These are phyloP conservation scores for Aspergillus asperescens DNA, from an alignment of 495 filamentous ascomycete genomes.

Conservation along the genomic window DNA sequence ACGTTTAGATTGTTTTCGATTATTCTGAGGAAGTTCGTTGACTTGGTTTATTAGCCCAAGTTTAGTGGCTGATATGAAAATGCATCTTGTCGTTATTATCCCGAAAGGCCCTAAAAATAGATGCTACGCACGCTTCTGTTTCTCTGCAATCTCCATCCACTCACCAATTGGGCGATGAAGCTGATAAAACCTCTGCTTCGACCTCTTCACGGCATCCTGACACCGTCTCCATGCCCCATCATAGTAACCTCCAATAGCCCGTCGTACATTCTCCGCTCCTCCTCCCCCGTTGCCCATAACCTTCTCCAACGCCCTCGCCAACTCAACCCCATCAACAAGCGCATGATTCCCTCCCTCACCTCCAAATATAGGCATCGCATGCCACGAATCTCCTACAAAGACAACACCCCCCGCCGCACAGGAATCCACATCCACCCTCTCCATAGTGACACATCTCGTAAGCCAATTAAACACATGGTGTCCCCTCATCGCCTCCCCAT, in stretches of 20 bases:
- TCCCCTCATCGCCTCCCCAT: constrained; percentile 21
- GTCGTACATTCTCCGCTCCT: background rate
- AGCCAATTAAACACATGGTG: constrained; percentile 38
- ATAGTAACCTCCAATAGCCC: background rate
- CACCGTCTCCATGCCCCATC: constrained; percentile 3
- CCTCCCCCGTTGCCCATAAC: background rate
- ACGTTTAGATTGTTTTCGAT: background rate
- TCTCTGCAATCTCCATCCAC: constrained; percentile 8
- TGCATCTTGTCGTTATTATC: too few species aligned
- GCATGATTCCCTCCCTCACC: constrained; percentile 34
- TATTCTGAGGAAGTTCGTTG: too few species aligned
- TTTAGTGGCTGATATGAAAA: too few species aligned
- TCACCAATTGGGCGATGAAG: constrained; percentile 10
- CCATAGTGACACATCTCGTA: constrained; percentile 27
- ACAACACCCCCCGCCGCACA: constrained; percentile 23
- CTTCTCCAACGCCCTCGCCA: background rate
- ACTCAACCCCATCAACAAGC: constrained; percentile 12
- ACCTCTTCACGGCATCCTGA: constrained; percentile 6
- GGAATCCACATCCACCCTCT: constrained; percentile 12
- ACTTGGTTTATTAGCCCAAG: too few species aligned
- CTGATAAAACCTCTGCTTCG: constrained; percentile 7
- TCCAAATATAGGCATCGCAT: constrained; percentile 37
- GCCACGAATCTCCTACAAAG: constrained; percentile 36
- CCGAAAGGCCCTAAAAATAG: too few species aligned
- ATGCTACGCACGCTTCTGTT: background rate